Conservation (phyloP, 2,329 filamentous ascomycete genomes). For the Penicillium concentricum region DNA sequence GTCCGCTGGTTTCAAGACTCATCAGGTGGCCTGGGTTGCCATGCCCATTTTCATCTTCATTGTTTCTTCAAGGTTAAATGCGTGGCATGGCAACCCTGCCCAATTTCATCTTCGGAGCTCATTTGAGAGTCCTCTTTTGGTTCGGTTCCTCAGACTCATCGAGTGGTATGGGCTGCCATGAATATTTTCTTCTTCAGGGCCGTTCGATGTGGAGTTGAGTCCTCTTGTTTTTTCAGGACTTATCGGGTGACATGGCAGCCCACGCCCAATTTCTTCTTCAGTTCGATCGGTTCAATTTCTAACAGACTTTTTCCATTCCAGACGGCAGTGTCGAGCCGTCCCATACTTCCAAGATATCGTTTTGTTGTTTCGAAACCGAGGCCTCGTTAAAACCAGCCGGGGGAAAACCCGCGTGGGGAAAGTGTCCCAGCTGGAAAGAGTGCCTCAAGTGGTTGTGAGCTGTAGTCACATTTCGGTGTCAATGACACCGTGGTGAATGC, state of each 20-base stretch:
- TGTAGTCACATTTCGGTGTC: not conserved
- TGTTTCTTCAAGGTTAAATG: not conserved
- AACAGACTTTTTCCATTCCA: not conserved
- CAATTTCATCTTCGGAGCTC: too few species aligned
- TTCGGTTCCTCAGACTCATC: too few species aligned
- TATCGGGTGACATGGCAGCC: not conserved
- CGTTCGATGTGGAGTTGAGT: not conserved
- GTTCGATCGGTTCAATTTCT: not conserved
- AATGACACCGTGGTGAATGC: not conserved
- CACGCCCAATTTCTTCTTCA: not conserved
- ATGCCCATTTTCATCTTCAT: not conserved
- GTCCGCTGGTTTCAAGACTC: not conserved
- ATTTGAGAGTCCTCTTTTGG: too few species aligned
- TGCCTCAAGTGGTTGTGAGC: not conserved
- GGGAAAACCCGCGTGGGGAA: not conserved
- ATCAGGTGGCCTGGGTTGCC: not conserved
- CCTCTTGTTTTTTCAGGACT: not conserved
- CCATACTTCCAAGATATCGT: not conserved
- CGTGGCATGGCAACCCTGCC: too few species aligned
- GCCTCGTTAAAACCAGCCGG: not conserved
- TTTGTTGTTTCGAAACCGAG: not conserved
- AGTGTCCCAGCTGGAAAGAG: not conserved
- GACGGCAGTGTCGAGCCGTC: not conserved
- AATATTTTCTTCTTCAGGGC: not conserved
- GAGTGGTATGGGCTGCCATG: not conserved